Conservation (phyloP, 2,329 filamentous ascomycete species). For the Fusarium avenaceum region DNA sequence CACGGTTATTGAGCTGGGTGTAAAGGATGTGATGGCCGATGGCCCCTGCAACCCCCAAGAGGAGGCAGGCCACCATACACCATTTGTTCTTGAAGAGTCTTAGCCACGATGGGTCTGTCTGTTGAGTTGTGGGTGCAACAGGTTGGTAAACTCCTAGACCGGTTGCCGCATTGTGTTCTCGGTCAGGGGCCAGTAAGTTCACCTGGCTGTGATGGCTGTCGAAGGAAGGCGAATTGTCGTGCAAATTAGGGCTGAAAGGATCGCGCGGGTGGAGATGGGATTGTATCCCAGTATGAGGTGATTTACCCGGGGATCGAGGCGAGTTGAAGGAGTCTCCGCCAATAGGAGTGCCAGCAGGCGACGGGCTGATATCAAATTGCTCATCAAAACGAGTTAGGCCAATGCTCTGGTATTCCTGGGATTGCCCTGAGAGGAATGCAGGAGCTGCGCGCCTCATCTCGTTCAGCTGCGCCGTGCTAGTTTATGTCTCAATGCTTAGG, state of each 20-base stretch:
- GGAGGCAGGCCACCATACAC: constrained; percentile 24
- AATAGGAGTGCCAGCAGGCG: background rate
- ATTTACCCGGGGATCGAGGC: constrained; percentile 11
- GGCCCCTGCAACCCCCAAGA: constrained; percentile 13
- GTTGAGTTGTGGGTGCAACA: background rate
- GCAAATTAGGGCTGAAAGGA: background rate
- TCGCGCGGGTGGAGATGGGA: background rate
- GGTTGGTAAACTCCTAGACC: constrained; percentile 11
- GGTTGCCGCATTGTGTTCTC: background rate
- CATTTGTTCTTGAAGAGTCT: constrained; percentile 16
- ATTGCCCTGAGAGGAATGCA: background rate
- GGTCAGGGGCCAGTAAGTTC: background rate
- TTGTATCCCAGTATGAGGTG: background rate
- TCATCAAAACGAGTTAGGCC: background rate
- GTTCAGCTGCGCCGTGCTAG: background rate
- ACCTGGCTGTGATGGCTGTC: constrained; percentile 11
- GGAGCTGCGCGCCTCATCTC: constrained; percentile 5
- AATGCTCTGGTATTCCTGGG: constrained; percentile 9
- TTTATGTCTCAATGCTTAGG: background rate
- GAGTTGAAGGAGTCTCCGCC: constrained; percentile 8
- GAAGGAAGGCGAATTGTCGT: background rate
- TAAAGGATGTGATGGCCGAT: constrained; percentile 27
- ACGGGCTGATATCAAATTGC: background rate
- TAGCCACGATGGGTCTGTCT: constrained; percentile 2
- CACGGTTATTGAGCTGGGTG: constrained; percentile 12